phyloP scores from a whole-genome alignment of 768 basidiomycete genomes.

The Lactarius psammicola region DNA sequence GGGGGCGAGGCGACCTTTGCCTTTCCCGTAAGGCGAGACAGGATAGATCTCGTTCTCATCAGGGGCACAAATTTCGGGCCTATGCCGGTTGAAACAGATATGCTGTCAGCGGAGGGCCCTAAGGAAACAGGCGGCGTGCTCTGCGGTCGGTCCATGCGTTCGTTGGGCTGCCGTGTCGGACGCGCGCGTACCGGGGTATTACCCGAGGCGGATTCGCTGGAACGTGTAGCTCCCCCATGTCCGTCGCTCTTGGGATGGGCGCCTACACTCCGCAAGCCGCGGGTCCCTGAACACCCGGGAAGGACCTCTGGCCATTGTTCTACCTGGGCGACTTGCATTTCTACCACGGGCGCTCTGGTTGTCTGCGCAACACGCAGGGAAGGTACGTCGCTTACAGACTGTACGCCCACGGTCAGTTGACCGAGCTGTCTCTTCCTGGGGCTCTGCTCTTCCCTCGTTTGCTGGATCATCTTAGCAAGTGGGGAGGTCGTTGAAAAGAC shows the following conservation, averaged over 20 bases:
- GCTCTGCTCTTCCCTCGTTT: background rate
- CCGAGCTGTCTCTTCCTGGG: background rate
- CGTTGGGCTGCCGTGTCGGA: background rate
- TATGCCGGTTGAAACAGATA: background rate
- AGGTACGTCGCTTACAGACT: background rate
- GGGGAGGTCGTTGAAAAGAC: background rate
- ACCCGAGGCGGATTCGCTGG: background rate
- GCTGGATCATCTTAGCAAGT: background rate
- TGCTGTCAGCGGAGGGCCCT: background rate
- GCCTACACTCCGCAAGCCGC: background rate
- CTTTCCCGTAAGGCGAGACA: background rate
- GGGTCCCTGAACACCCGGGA: background rate
- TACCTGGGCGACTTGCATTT: background rate
- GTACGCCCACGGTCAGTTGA: background rate
- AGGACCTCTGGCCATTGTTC: background rate
- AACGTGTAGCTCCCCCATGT: background rate
- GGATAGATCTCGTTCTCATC: slow-evolving; percentile 3
- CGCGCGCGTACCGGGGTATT: background rate
- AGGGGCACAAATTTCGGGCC: background rate
- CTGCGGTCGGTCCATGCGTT: background rate
- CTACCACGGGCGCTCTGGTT: background rate
- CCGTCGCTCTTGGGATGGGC: background rate
- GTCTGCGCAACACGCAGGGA: background rate
- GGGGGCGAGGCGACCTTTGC: background rate
- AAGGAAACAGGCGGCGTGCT: background rate